Conservation (phyloP, 768 basidiomycete genomes). For the Lactifluus volemus region DNA sequence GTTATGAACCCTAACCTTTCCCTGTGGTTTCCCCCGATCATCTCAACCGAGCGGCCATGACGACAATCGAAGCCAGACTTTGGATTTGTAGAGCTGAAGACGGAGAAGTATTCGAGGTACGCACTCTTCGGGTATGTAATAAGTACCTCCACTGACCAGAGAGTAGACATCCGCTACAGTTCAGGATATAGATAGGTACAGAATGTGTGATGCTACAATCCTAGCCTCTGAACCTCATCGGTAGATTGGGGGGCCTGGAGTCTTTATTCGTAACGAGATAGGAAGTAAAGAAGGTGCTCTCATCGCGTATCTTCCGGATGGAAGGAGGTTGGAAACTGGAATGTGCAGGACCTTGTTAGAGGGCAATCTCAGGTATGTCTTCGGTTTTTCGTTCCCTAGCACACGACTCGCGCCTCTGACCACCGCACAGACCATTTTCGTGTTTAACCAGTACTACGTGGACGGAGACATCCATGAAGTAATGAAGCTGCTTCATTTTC, state of each 20-base stretch:
- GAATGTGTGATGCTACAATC: constrained; percentile 2
- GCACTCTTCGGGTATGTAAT: background rate
- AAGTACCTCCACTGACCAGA: background rate
- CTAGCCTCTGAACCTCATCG: constrained; percentile 8
- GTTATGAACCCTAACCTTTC: background rate
- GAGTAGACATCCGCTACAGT: constrained; percentile 49
- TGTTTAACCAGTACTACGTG: constrained; percentile 76
- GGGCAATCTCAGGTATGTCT: constrained; percentile 56
- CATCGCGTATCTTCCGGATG: constrained; percentile 72
- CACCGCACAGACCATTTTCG: constrained; percentile 53
- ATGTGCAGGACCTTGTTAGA: constrained; percentile 65
- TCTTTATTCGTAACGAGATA: constrained; percentile 61
- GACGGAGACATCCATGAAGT: constrained; percentile 61
- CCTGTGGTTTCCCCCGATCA: background rate
- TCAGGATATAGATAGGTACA: constrained; percentile 68
- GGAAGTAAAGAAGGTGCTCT: constrained; percentile 60
- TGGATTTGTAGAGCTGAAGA: constrained; percentile 35
- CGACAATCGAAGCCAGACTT: constrained; percentile 11
- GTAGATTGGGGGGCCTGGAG: constrained; percentile 57
- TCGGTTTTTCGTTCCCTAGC: background rate
- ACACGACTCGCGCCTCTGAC: background rate
- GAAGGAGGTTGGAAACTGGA: constrained; percentile 59
- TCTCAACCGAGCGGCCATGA: background rate
- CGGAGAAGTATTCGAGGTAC: constrained; percentile 30
- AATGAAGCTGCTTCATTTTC: constrained; percentile 45